Conservation (phyloP, 257 asterid genomes). For the Lantana camara region DNA sequence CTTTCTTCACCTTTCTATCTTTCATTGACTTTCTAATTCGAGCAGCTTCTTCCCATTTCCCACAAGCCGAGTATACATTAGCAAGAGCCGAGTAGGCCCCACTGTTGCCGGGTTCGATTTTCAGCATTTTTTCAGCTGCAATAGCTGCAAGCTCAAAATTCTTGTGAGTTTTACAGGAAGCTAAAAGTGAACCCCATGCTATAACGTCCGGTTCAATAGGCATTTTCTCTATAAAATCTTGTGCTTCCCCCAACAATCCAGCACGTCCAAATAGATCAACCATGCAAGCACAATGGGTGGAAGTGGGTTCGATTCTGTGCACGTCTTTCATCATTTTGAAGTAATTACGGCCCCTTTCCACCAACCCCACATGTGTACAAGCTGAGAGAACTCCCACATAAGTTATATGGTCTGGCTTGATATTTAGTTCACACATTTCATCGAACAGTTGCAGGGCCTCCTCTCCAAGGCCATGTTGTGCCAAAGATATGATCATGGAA, state of each 20-base stretch:
- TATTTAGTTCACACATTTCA: conserved; percentile 52
- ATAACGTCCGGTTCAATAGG: conserved; percentile 67
- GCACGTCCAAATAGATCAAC: conserved; percentile 86
- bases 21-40: conserved; percentile 76
- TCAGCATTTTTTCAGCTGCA: conserved; percentile 75
- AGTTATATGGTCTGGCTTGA: conserved; percentile 81
- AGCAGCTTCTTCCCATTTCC: conserved; percentile 88
- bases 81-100: conserved; percentile 93
- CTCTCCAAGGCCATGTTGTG: conserved; percentile 83
- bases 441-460: conserved; percentile 72
- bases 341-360: conserved; percentile 70
- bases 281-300: conserved; percentile 88
- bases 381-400: conserved; percentile 84
- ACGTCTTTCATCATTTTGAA: conserved; percentile 69
- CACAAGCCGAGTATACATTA: conserved; percentile 75
- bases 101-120: conserved; percentile 68
- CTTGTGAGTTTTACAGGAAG: conserved; percentile 75
- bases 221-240: conserved; percentile 63
- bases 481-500: conserved; percentile 83
- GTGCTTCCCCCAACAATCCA: conserved; percentile 77
- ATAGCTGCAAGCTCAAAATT: conserved; percentile 65
- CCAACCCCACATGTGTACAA: conserved; percentile 82
- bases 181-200: conserved; percentile 92
- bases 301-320: conserved; percentile 62
- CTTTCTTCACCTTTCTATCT: conserved; percentile 81